Evolutionary conservation across 2,329 filamentous ascomycete species (phyloP), one percentile per base, ranked within the genome.

Genomic region (Penicillium sp.): DNA sequence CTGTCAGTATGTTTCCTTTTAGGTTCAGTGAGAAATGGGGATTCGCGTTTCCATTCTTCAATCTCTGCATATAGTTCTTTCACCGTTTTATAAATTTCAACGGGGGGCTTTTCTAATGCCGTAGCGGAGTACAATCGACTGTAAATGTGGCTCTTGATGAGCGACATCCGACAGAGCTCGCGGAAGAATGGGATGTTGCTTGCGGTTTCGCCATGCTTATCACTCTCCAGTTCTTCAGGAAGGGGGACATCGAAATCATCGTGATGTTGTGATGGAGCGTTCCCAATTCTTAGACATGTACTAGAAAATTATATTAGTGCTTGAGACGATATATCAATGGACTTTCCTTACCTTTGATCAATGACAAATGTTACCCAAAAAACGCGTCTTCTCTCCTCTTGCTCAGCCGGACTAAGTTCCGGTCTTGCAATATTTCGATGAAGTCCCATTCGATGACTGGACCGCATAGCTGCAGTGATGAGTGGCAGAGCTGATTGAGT

Each of bases 211-310:
- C 90, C 88, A 42, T 96, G 93, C 66, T 93, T 94, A 55, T 92
- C 92, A 55, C 94, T 89, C 56, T 92, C 90, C 66, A 91, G 90
- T 52, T 90, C 89, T 60, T 89, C 89, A 0, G 93, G 93, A 34
- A 97, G 81, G 40, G 96, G 92, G 14, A 97, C 91, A 66, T 96
- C 96, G 85, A 96, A 94, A 64, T 90, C 87, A 61, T 89, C 87
- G 53, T 87, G 85, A 60, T 89, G 85, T 68, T 89, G 87, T 11
- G 83, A 81, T 10, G 85, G 85, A 6, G 87, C 85, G 58, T 84
- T 81, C 45, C 87, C 87, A 18, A 85, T 84, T 29, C 87, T 81
- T 35, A 89, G 74, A 62, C 85, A 88, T 35, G 88, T 85, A 63
- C 79, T 81, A 35, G 9, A 38, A 24, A 10, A n/a, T 9, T n/a